phyloP scores from a whole-genome alignment of 495 filamentous ascomycete genomes.

The Stereocaulon alpinum region DNA sequence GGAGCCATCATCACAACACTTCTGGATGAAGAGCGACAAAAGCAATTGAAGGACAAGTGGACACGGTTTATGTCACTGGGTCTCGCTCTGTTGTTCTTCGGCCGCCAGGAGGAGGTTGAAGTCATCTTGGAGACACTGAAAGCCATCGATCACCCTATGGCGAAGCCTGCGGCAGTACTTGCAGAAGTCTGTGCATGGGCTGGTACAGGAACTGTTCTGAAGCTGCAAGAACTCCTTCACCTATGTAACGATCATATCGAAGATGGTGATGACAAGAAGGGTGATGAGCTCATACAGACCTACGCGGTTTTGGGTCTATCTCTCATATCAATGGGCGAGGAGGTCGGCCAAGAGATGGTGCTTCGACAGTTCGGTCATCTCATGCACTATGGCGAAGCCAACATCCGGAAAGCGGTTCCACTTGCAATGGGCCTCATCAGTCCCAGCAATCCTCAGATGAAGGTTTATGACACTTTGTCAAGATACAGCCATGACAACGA shows the following conservation, averaged over 20 bases:
- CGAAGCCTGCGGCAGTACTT: conserved; percentile 77
- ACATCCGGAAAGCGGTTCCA: conserved; percentile 92
- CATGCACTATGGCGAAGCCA: conserved; percentile 97
- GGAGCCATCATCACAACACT: conserved; percentile 83
- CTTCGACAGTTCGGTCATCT: conserved; percentile 93
- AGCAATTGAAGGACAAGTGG: conserved; percentile 94
- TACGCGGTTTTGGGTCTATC: conserved; percentile 94
- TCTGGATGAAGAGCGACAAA: conserved; percentile 77
- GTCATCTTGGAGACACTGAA: conserved; percentile 91
- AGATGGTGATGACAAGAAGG: conserved; percentile 81
- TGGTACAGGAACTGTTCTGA: conserved; percentile 90
- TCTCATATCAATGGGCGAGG: conserved; percentile 95
- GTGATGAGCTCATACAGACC: conserved; percentile 84
- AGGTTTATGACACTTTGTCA: conserved; percentile 98
- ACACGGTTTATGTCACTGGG: conserved; percentile 91
- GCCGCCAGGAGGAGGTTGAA: conserved; percentile 93
- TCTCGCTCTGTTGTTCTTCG: conserved; percentile 88
- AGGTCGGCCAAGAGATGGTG: conserved; percentile 98
- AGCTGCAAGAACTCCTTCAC: conserved; percentile 90
- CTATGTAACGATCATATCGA: conserved; percentile 97
- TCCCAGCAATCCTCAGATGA: conserved; percentile 99
- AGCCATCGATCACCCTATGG: conserved; percentile 90
- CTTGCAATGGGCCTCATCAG: conserved; percentile 96
- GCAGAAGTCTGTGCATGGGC: conserved; percentile 97
- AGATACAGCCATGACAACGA: conserved; percentile 98